Conservation (phyloP, 129 eudicot genomes). For the Pulicaria dysenterica region DNA sequence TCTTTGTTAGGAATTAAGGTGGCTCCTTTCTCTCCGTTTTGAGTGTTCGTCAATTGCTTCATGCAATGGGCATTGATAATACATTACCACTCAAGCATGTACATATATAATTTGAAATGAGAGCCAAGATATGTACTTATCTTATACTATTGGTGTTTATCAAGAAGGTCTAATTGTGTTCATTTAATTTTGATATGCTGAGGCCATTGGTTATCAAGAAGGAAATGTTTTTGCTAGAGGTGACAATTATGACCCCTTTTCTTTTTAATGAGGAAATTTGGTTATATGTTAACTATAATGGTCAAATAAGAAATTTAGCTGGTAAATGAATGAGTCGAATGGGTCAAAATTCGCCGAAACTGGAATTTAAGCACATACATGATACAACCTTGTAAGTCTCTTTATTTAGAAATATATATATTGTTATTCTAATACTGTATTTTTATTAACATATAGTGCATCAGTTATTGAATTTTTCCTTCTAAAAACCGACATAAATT, state of each 20-base stretch:
- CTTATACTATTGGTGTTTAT: neutral
- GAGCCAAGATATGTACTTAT: neutral
- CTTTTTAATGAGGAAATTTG: neutral
- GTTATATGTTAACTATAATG: neutral
- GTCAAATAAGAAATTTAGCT: neutral
- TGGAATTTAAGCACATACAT: neutral
- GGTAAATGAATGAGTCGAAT: neutral
- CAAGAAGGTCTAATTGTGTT: slow-evolving; percentile 6
- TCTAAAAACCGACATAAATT: too few species aligned
- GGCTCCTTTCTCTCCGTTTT: neutral
- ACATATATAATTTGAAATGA: neutral
- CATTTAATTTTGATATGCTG: neutral
- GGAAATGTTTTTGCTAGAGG: slow-evolving; percentile 1
- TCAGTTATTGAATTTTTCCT: too few species aligned
- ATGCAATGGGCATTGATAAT: neutral
- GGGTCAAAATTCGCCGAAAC: neutral
- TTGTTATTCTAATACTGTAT: too few species aligned
- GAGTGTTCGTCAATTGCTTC: neutral
- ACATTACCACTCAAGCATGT: neutral
- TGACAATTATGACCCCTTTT: neutral
- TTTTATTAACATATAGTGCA: too few species aligned
- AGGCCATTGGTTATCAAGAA: neutral
- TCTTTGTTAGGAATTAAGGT: neutral
- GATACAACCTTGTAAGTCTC: neutral
- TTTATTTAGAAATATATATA: neutral